Evolutionary conservation across 805 yeast species (phyloP), one percentile per base, ranked within the genome.

Genomic region (Nakazawaea siamensis): DNA sequence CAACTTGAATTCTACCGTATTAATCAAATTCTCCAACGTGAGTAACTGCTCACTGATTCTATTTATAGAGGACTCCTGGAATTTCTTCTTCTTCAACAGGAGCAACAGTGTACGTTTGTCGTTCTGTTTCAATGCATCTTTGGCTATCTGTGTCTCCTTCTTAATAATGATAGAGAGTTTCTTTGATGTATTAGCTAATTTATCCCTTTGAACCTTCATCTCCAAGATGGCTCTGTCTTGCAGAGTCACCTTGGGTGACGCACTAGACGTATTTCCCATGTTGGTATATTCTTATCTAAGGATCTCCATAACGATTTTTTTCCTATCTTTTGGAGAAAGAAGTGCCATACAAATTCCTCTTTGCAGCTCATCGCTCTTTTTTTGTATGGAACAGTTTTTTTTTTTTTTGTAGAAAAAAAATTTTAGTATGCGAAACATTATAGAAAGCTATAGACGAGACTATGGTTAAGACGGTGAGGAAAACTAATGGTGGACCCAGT

Each of bases 221-320:
- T 88, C 92, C 43, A 86, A 66, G 9, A 92, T 72, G 0, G 97
- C 96, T 49, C 66, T 73, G 51, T 92, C 98, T 46, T 87, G 88
- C 24, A 78, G 67, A 5, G 95, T 85, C 14, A 90, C 76, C 50
- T 73, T 77, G 1, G 76, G 72, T 34, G 70, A 67, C 13, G 51
- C 36, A 27, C 50, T 38, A 16, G 43, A 31, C 13, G 54, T 39
- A 30, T 57, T 57, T 13, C 64, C 64, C 64, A 59, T 20, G n/a
- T n/a, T n/a, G n/a, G n/a, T n/a, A n/a, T n/a, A n/a, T 5, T 27
- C 8, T 14, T 16, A 18, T 17, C 5, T 28, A 9, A 10, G 18
- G 7, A 16, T 25, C 14, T 7, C 27, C 15, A 6, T 6, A 15
- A 16, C 17, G 16, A 27, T 27, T 16, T 18, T 10, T 28, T 18